Base-by-base conservation (phyloP, 2,329 filamentous ascomycete genomes). In the Aspergillus novofumigatus region DNA sequence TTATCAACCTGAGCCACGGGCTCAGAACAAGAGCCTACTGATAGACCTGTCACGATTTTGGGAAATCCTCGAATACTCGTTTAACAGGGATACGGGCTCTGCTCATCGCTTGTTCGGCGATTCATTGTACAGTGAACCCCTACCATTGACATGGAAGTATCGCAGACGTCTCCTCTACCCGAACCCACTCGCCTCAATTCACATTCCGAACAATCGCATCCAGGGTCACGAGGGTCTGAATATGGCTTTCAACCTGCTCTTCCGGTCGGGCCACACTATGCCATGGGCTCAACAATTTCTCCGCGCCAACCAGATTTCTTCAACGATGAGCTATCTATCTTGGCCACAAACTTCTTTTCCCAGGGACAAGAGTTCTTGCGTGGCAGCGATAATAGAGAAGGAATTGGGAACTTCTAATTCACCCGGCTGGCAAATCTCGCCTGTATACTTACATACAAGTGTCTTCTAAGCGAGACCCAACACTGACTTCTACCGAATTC, bases 1-100 rank as follows among this genome's bases (percentile, higher is more conserved):
- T 1, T 78, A 78, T 54, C 72, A 72, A 42, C 66, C 69, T 6
- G 72, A 72, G 52, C 61, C 73, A 49, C 59, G 71, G 56, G 60
- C 69, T 29, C 63, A 73, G 59, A 71, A 70, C 41, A 68, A 72
- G 57, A 69, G 69, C 47, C 68, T 78, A 7, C 66, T 78, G 1
- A 79, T 80, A 41, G 77, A 80, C 53, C 71, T 80, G 0, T 76
- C 74, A 3, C 71, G 75, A 23, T 80, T 80, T 62, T 80, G 78
- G 74, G 77, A 80, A 56, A 78, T 80, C 10, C 69, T 80, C 1
- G 78, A 80, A 62, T 79, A 78, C 53, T 75, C 76, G 1, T 77
- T 75, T 8, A 75, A 74, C 10, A 73, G 71, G 51, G 76, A 77
- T 44, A 64, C 68, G 1, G 65, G 69, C 38, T 72, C 71, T 7